Evolutionary conservation across 106 monocot species (phyloP), one percentile per base, ranked within the genome.

Genomic region (Dioscorea alata): DNA sequence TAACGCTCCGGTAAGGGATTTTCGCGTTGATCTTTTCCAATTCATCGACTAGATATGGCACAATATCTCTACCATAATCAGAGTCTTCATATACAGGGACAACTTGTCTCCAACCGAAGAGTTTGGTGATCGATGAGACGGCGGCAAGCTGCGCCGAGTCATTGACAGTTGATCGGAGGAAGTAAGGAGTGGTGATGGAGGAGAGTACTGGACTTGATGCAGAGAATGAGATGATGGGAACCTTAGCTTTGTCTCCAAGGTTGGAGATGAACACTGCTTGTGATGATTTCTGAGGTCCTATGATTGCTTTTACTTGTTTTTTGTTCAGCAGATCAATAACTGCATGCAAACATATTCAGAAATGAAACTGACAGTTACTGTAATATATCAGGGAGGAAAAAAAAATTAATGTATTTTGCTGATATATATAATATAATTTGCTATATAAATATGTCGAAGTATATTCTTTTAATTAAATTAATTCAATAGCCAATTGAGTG

Each of bases 21-120:
- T 17, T 28, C 12, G 67, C 66, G 21, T 57, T 56, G 17, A 72
- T 34, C 2, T 23, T 73, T 67, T 80, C 76, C 28, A 87, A 66
- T 19, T 75, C 76, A 64, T 91, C 87, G 12, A 75, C 34, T 8
- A 91, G 70, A 66, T 49, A 74, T 0, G 91, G 84, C 19, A 84
- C 17, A 58, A 82, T 63, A 25, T 71, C 91, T 12, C 57, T 54
- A 2, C 86, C 84, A 60, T 79, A 87, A 59, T 84, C 82, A 4
- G 72, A 71, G 32, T 91, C 87, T 23, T 91, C 91, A 24, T 77
- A 84, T 57, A 87, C 59, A 10, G 70, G 76, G 2, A 82, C 61
- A 2, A 77, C 84, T 32, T 84, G 66, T 23, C 72, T 59, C 91
- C 91, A 91, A 15, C 70, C 63, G 51, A 71, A 90, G 19, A 60